phyloP scores from a whole-genome alignment of 495 filamentous ascomycete genomes.

The Podospora anserina region DNA sequence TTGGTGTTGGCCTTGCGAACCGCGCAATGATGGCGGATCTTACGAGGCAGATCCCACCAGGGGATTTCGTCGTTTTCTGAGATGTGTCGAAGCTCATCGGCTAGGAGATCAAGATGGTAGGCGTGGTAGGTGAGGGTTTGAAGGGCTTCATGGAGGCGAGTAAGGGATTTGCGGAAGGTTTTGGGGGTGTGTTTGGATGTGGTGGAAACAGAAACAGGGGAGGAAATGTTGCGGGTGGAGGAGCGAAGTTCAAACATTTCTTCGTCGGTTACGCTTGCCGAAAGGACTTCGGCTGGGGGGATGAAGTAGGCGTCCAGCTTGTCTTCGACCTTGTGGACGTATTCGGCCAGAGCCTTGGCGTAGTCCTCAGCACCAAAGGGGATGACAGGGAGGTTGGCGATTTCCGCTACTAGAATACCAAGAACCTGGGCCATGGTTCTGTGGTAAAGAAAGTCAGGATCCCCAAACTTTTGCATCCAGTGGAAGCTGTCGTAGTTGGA shows the following conservation, averaged over 20 bases:
- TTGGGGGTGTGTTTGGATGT: conserved; percentile 33
- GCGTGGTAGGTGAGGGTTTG: conserved; percentile 57
- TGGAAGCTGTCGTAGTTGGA: conserved; percentile 92
- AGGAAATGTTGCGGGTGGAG: conserved; percentile 46
- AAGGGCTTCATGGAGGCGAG: conserved; percentile 44
- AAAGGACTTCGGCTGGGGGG: conserved; percentile 20
- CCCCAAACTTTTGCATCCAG: conserved; percentile 81
- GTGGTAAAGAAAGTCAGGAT: conserved; percentile 83
- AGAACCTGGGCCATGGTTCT: conserved; percentile 74
- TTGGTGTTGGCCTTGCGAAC: conserved; percentile 64
- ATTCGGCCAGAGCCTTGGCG: conserved; percentile 58
- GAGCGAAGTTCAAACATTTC: conserved; percentile 52
- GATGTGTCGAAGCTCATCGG: conserved; percentile 62
- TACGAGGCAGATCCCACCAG: conserved; percentile 77
- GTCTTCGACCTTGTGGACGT: conserved; percentile 64
- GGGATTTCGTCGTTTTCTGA: conserved; percentile 61
- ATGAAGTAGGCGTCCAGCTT: conserved; percentile 44
- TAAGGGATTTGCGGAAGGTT: conserved; percentile 45
- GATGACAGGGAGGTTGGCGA: conserved; percentile 75
- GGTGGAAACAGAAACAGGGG: conserved; percentile 23
- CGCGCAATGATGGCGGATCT: conserved; percentile 49
- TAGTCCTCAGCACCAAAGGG: conserved; percentile 76
- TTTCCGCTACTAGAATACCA: conserved; percentile 71
- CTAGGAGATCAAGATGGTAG: conserved; percentile 55
- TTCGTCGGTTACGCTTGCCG: conserved; percentile 41